Evolutionary conservation across 352 stramenopile genomes (phyloP).

Genomic region (Globisporangium orthogonon): DNA sequence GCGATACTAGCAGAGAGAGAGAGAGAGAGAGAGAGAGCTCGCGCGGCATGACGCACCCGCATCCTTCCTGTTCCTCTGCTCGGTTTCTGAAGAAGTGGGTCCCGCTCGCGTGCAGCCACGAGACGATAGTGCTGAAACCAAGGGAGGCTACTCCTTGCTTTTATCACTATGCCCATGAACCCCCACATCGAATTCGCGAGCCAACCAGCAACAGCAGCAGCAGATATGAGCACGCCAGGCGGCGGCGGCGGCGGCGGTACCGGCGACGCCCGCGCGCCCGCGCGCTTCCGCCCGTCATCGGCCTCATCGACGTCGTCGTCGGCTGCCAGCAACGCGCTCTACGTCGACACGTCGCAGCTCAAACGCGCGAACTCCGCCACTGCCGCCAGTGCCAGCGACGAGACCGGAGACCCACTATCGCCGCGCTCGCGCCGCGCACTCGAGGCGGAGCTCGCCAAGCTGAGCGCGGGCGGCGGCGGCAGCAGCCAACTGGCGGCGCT

Average conservation of each 20-base stretch:
- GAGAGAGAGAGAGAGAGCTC: too few relatives aligned
- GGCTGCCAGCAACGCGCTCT: conserved; percentile 4
- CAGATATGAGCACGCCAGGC: neutral
- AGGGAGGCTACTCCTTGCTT: neutral
- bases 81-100: neutral
- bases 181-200: neutral
- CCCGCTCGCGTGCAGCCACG: neutral
- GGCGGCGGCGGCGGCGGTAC: neutral
- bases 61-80: neutral
- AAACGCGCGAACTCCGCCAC: conserved; percentile 4
- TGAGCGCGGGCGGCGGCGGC: conserved; percentile 15
- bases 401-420: conserved; percentile 31
- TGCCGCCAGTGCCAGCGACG: conserved; percentile 17
- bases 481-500: conserved; percentile 4
- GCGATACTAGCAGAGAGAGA: too few relatives aligned
- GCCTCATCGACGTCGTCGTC: conserved; percentile 5
- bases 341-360: conserved; percentile 8
- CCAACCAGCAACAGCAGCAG: neutral
- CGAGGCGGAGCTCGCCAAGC: conserved; percentile 31
- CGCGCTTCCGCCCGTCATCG: conserved; percentile 11
- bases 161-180: neutral
- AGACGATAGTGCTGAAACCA: neutral
- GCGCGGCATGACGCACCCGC: neutral
- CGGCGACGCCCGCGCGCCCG: neutral
- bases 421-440: conserved; percentile 39